Evolutionary conservation across 345 rosid genomes (phyloP).

Genomic region (Brassica rapa): DNA sequence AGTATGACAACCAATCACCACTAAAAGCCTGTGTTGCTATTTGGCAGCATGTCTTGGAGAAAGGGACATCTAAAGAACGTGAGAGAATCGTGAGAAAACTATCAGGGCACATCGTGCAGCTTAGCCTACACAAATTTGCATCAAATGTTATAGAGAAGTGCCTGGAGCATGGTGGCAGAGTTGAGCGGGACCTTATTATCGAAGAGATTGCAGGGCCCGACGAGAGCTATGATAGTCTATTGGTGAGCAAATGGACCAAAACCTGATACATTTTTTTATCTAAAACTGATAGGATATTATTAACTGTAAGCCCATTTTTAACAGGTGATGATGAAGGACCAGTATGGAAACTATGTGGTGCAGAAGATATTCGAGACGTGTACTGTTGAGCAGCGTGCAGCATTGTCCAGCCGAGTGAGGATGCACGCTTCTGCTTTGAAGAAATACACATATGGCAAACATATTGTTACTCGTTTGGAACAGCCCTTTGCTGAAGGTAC

Average conservation of each 20-base stretch:
- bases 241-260: conserved; percentile 49
- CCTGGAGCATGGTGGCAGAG: conserved; percentile 53
- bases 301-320: conserved; percentile 19
- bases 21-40: conserved; percentile 4
- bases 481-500: conserved; percentile 60
- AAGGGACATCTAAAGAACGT: conserved; percentile 58
- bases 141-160: conserved; percentile 78
- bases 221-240: conserved; percentile 56
- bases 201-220: conserved; percentile 56
- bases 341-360: conserved; percentile 72
- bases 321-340: conserved; percentile 76
- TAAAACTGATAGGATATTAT: background rate
- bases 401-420: conserved; percentile 50
- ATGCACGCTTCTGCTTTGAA: conserved; percentile 59
- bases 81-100: conserved; percentile 55
- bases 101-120: conserved; percentile 56
- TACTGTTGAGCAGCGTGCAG: conserved; percentile 51
- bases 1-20: background rate
- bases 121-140: conserved; percentile 75
- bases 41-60: conserved; percentile 65
- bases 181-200: conserved; percentile 57
- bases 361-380: conserved; percentile 65
- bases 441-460: conserved; percentile 79
- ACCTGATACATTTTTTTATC: background rate
- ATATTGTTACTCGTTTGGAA: conserved; percentile 71